Conservation (phyloP, 345 rosid genomes). For the Hibiscus trionum region DNA sequence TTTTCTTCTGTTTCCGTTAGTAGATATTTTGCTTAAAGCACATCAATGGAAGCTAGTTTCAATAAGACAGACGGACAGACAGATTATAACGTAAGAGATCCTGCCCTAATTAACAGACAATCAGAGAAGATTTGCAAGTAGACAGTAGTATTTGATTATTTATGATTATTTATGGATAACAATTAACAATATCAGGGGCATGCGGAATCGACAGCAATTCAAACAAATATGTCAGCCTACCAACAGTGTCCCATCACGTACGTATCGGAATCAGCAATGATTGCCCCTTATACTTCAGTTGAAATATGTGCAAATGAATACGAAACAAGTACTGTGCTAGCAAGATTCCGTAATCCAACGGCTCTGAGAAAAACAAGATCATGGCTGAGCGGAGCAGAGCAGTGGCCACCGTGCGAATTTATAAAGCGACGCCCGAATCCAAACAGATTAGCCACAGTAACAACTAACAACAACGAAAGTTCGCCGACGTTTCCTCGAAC, state of each 20-base stretch:
- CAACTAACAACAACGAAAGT: constrained; percentile 29
- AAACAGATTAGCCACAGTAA: background rate
- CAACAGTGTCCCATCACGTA: background rate
- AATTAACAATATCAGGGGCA: background rate
- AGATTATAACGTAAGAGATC: background rate
- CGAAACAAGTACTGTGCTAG: background rate
- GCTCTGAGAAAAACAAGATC: background rate
- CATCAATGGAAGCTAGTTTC: background rate
- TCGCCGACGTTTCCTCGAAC: constrained; percentile 33
- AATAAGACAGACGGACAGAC: background rate
- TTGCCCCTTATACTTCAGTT: background rate
- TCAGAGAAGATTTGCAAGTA: background rate
- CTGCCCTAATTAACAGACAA: background rate
- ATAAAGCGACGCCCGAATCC: background rate
- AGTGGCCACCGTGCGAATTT: background rate
- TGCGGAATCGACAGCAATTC: background rate
- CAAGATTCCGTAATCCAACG: background rate
- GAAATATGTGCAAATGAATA: background rate
- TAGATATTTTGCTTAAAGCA: background rate
- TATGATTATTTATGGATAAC: background rate
- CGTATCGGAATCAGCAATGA: background rate
- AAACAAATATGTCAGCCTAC: background rate
- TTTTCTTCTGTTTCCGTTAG: no score
- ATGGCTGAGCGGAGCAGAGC: background rate
- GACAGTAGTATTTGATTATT: background rate